A percentile compares a stretch with the other conserved stretches of the same genome.
phyloP scores from a whole-genome alignment of 2,329 filamentous ascomycete species.

The Nectriaceae sp. region DNA sequence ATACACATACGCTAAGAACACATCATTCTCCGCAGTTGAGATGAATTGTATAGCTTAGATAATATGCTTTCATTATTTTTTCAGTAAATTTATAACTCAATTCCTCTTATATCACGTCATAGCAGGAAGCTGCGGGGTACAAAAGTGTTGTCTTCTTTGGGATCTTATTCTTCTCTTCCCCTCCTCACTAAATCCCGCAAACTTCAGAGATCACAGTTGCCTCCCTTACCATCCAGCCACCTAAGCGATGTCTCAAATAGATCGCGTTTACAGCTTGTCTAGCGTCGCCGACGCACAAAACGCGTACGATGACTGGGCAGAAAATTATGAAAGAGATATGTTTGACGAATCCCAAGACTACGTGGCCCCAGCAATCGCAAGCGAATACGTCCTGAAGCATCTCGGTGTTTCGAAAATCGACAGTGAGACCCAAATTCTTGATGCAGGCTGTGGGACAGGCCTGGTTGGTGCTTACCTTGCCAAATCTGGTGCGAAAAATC shows the following conservation, averaged over 20 bases:
- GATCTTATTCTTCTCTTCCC: too few relatives aligned
- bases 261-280: conserved; percentile 28
- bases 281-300: conserved; percentile 26
- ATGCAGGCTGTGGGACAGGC: conserved; percentile 59
- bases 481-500: conserved; percentile 42
- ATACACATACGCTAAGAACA: too few relatives aligned
- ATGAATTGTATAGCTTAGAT: too few relatives aligned
- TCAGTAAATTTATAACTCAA: too few relatives aligned
- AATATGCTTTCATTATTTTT: too few relatives aligned
- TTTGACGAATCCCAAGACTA: conserved; percentile 40
- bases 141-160: too few relatives aligned
- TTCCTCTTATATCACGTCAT: too few relatives aligned
- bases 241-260: conserved; percentile 33
- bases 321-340: conserved; percentile 37
- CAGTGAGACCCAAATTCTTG: conserved; percentile 42
- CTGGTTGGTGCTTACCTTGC: conserved; percentile 51
- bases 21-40: too few relatives aligned
- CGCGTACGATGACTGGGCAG: conserved; percentile 40
- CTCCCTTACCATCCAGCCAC: conserved; percentile 13
- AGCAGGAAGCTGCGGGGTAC: too few relatives aligned
- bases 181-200: too few relatives aligned
- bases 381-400: conserved; percentile 36
- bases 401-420: conserved; percentile 27
- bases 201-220: too few relatives aligned
- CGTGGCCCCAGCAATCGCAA: conserved; percentile 41